Evolutionary conservation across 2,329 filamentous ascomycete genomes (phyloP), one percentile per base, ranked within the genome.

Genomic region (Neofusicoccum cordaticola): DNA sequence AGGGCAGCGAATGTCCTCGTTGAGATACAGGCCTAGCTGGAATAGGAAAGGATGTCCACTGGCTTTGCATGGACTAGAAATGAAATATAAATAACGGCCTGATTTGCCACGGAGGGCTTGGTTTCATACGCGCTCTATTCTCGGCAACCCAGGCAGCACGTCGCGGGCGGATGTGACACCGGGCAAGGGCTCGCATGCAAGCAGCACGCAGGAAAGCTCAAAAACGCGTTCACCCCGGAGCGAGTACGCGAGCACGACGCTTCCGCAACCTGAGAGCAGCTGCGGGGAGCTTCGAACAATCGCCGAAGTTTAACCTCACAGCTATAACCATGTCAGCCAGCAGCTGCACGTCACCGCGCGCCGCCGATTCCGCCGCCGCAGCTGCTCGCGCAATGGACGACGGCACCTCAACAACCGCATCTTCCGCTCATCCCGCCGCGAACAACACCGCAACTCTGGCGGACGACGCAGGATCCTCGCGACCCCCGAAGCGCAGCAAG

Each of bases 361-460:
- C 17, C 27, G 56, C 41, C 56, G 56, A 35, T 12, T 7, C 53
- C 53, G 52, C 52, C 52, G 52, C 39, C 31, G 13, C 7, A 57
- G 53, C 53, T 44, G 37, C 37, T 39, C 37, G 13, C 27, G 52
- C 52, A 44, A 41, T 41, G 37, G 22, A 31, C 27, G 27, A 31
- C 27, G 27, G 27, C 27, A 39, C 19, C 19, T 19, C 13, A 37
- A 42, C 35, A 56, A 31, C 52, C 51, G 35, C 35, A 15, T 39
- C 52, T 31, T n/a, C 19, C 37, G 22, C 19, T 53, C 60, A 9
- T 45, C n/a, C 39, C 27, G 8, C 45, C 37, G 7, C 39, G 9
- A 34, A 13, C 61, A 45, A 63, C 61, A 39, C 50, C 61, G 61
- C 61, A 52, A 63, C 37, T n/a, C 61, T 63, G 61, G 61, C 61